Percentiles rank a stretch among this genome's conserved stretches.
Conservation (phyloP, 176 grass and related monocot genomes). For the Carex littledalei region DNA sequence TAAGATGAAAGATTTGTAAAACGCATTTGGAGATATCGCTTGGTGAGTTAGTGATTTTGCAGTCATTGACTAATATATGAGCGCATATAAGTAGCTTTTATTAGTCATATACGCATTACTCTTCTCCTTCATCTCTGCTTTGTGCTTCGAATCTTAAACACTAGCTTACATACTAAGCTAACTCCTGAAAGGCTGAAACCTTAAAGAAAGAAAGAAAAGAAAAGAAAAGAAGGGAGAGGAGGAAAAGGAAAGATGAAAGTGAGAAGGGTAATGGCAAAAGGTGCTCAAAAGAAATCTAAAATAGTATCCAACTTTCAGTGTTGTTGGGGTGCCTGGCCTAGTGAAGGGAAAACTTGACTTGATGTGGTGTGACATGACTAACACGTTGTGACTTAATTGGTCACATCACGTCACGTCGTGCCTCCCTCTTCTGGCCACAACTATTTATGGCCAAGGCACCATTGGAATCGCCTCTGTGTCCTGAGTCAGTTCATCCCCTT, state of each 20-base stretch:
- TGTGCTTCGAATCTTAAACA: background rate
- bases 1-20: background rate
- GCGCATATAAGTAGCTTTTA: background rate
- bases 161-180: conserved; percentile 9
- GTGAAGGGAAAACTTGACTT: no score
- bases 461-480: no score
- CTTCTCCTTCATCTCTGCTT: background rate
- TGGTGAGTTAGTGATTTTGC: background rate
- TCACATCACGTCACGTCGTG: no score
- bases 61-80: background rate
- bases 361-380: no score
- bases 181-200: background rate
- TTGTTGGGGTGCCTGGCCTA: background rate
- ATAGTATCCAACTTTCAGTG: background rate
- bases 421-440: no score
- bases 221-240: background rate
- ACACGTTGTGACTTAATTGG: no score
- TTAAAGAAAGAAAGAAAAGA: conserved; percentile 1
- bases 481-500: no score
- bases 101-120: background rate
- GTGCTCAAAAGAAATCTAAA: background rate
- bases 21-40: background rate
- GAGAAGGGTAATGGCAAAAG: background rate
- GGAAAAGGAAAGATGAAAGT: background rate
- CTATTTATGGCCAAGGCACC: no score